Percentiles rank a stretch among this genome's conserved stretches.
phyloP scores from a whole-genome alignment of 495 filamentous ascomycete genomes.

The Podospora fimiseda region DNA sequence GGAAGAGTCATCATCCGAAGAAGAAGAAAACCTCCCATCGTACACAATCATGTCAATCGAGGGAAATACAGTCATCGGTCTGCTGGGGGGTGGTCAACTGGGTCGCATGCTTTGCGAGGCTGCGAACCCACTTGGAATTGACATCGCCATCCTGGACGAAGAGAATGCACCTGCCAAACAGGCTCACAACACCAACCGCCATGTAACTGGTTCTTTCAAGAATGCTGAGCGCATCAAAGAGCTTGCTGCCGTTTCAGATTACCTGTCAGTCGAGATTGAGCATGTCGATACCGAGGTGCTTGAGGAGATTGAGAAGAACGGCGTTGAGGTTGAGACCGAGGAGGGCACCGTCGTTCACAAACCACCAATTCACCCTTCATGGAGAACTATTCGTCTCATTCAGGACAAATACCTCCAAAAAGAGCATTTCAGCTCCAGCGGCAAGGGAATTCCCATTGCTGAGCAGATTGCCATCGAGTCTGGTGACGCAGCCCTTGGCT shows the following conservation, averaged over 20 bases:
- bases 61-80: slow-evolving; percentile 34
- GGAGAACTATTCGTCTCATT: slow-evolving; percentile 82
- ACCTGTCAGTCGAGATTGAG: slow-evolving; percentile 95
- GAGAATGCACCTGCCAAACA: slow-evolving; percentile 83
- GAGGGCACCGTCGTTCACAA: slow-evolving; percentile 34
- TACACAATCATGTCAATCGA: slow-evolving; percentile 20
- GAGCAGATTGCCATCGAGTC: slow-evolving; percentile 55
- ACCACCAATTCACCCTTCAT: slow-evolving; percentile 72
- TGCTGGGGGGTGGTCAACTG: slow-evolving; percentile 62
- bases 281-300: slow-evolving; percentile 92
- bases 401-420: slow-evolving; percentile 98
- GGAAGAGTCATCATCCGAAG: background rate
- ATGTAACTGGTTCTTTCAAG: slow-evolving; percentile 82
- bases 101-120: slow-evolving; percentile 95
- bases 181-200: slow-evolving; percentile 64
- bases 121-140: slow-evolving; percentile 78
- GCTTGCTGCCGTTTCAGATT: slow-evolving; percentile 70
- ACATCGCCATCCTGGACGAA: slow-evolving; percentile 73
- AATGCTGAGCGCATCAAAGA: slow-evolving; percentile 67
- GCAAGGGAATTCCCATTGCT: slow-evolving; percentile 63
- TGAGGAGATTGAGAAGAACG: slow-evolving; percentile 64
- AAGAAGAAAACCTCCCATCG: slow-evolving; percentile 5
- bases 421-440: slow-evolving; percentile 54
- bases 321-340: slow-evolving; percentile 45
- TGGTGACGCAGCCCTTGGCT: slow-evolving; percentile 43